phyloP scores from a whole-genome alignment of 2,329 filamentous ascomycete genomes.

The Cercospora sp. region DNA sequence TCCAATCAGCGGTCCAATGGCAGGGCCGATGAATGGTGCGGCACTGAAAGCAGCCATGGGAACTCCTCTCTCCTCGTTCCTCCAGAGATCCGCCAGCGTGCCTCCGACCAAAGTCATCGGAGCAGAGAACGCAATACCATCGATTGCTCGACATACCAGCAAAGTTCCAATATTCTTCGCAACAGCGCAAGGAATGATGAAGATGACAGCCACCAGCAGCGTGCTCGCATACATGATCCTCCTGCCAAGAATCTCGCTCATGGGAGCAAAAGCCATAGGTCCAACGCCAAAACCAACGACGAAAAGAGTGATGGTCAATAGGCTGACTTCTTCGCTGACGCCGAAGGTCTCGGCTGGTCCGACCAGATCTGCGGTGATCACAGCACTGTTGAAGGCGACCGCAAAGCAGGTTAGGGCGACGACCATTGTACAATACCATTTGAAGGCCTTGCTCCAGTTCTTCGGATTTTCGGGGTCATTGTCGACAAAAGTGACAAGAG shows the following conservation, averaged over 20 bases:
- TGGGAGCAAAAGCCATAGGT: constrained; percentile 49
- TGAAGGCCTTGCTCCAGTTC: constrained; percentile 35
- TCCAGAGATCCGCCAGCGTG: constrained; percentile 35
- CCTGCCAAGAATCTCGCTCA: constrained; percentile 60
- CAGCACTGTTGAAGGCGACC: constrained; percentile 59
- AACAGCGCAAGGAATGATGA: constrained; percentile 59
- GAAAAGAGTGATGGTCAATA: constrained; percentile 60
- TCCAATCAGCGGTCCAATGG: constrained; percentile 59
- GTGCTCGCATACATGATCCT: constrained; percentile 53
- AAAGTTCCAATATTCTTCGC: constrained; percentile 57
- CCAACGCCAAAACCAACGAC: constrained; percentile 36
- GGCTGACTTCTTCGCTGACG: constrained; percentile 69
- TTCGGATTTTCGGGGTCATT: constrained; percentile 43
- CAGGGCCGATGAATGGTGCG: constrained; percentile 34
- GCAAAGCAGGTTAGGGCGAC: constrained; percentile 61
- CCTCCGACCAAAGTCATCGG: constrained; percentile 50
- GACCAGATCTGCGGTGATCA: constrained; percentile 74
- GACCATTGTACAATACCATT: constrained; percentile 65
- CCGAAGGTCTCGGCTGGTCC: constrained; percentile 64
- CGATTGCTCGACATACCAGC: constrained; percentile 56
- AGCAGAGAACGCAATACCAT: constrained; percentile 54
- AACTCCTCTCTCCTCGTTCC: constrained; percentile 35
- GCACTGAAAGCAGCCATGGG: constrained; percentile 37
- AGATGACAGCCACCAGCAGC: constrained; percentile 54
- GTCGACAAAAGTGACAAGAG: constrained; percentile 69